Conservation (phyloP, 192 early-diverging fungal genomes). For the Martensiomyces pterosporus region DNA sequence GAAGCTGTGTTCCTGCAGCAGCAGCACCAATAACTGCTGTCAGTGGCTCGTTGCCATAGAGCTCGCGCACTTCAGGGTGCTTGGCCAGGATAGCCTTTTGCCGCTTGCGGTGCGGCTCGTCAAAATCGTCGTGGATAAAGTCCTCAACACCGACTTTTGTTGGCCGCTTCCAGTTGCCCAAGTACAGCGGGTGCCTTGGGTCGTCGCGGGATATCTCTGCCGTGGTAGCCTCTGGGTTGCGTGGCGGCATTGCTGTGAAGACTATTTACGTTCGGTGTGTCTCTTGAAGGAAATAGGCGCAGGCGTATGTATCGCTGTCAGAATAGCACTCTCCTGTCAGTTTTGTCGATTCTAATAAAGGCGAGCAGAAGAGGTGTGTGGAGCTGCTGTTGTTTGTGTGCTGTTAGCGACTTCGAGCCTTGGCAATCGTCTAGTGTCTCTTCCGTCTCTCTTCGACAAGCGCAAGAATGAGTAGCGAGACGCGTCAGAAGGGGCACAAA, state of each 20-base stretch:
- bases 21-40: constrained; percentile 68
- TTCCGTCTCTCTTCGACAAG: too few species aligned
- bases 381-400: too few species aligned
- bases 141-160: constrained; percentile 61
- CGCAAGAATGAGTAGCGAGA: too few species aligned
- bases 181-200: constrained; percentile 69
- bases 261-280: too few species aligned
- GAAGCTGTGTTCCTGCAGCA: constrained; percentile 64
- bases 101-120: constrained; percentile 92
- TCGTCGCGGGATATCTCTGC: constrained; percentile 22
- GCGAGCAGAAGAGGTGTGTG: too few species aligned
- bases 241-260: constrained; percentile 22
- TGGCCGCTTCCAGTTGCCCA: constrained; percentile 75
- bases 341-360: too few species aligned
- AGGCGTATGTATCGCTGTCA: too few species aligned
- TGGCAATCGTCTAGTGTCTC: too few species aligned
- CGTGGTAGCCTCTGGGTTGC: constrained; percentile 16
- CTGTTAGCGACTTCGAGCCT: too few species aligned
- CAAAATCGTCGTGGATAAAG: constrained; percentile 78
- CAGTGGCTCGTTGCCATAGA: constrained; percentile 77
- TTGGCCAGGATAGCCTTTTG: constrained; percentile 79
- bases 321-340: too few species aligned
- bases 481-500: too few species aligned
- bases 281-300: too few species aligned
- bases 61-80: constrained; percentile 82